Base-by-base conservation (phyloP, 352 stramenopile genomes). In the Phytopythium oedochilum region DNA sequence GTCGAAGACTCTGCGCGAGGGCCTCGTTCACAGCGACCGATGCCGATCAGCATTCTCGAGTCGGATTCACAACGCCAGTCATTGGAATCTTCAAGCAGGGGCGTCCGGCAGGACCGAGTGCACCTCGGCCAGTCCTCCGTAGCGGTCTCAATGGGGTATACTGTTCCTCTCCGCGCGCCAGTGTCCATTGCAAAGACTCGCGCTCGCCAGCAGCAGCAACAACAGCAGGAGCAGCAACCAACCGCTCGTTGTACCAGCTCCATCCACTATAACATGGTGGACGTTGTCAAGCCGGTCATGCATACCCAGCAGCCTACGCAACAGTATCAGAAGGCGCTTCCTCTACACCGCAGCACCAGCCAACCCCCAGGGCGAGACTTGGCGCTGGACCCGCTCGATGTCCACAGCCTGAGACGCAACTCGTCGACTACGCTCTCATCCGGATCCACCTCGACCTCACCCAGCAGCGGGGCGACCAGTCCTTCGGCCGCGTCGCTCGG, bases 341-440 rank as follows among this genome's bases (percentile, higher is more conserved):
- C 26, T 11, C 29, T 26, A n/a, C 23, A 32, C 22, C 35, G 18
- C 34, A 39, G 55, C 17, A 61, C 64, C 35, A 51, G 31, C 31
- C 55, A 48, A 20, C 22, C 49, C 1, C 25, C 51, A 12, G 34
- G 35, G 4, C 46, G 31, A 11, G 55, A 55, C 11, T 48, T 39
- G 12, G 28, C 22, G 5, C 18, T 53, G 17, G n/a, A 52, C 11
- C 17, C 31, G 15, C 53, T 54, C 28, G 40, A 32, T 53, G 55
- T 36, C 64, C 52, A 54, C 43, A 43, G 14, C 45, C 54, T 18
- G 60, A 54, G 12, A 44, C 65, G 44, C 57, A 43, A 26, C 59
- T 53, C 28, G 14, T 63, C 52, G 5, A 25, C 51, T 2, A 12
- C 36, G 5, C n/a, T 15, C 6, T 47, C 51, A 3, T 20, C 39